Evolutionary conservation across 176 grass and related monocot genomes (phyloP).

Genomic region (Eremochloa ophiuroides): DNA sequence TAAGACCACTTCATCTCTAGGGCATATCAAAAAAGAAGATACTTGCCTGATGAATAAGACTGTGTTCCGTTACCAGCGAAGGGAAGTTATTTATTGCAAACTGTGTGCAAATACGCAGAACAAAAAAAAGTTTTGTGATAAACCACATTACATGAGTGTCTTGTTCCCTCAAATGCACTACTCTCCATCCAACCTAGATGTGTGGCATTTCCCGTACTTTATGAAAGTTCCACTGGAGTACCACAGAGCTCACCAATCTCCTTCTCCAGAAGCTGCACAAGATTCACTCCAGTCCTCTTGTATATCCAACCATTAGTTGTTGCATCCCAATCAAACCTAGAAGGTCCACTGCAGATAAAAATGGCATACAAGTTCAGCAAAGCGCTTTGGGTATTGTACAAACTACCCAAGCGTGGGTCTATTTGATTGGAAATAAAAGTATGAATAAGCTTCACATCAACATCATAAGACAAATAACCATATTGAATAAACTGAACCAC

Average conservation of each 20-base stretch:
- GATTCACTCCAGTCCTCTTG: conserved; percentile 59
- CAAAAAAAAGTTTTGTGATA: background rate
- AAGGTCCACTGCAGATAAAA: conserved; percentile 59
- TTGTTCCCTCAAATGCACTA: background rate
- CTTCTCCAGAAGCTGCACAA: conserved; percentile 58
- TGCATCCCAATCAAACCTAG: conserved; percentile 82
- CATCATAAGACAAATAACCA: background rate
- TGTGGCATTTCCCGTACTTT: background rate
- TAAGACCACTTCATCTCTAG: background rate
- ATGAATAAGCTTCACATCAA: background rate
- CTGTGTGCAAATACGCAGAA: background rate
- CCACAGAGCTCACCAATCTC: conserved; percentile 66
- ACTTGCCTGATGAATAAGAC: background rate
- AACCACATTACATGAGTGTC: background rate
- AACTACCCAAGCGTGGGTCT: background rate
- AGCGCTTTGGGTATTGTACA: background rate
- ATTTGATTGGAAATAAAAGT: background rate
- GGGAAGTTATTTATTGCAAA: conserved; percentile 9
- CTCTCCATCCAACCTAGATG: background rate
- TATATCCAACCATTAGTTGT: conserved; percentile 60
- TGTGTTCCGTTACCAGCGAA: background rate
- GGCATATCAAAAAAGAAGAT: background rate
- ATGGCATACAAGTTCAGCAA: background rate
- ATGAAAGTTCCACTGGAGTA: conserved; percentile 53
- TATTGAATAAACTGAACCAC: background rate